Percentiles rank a stretch among this genome's conserved stretches.
Conservation (phyloP, 2,329 filamentous ascomycete species). For the Mycosphaerelloides madeirae region DNA sequence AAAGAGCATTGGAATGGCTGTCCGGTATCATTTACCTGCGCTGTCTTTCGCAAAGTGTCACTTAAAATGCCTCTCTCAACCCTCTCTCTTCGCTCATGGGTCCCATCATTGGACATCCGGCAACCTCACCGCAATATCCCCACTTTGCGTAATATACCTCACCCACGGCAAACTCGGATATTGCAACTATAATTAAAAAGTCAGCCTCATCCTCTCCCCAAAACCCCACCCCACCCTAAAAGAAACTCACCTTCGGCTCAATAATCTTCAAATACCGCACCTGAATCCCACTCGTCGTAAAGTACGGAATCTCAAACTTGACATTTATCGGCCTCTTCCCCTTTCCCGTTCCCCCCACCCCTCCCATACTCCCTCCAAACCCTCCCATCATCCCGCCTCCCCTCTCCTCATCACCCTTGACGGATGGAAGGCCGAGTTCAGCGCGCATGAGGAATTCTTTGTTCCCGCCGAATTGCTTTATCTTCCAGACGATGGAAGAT, state of each 20-base stretch:
- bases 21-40: background rate
- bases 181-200: slow-evolving; percentile 66
- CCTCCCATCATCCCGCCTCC: slow-evolving; percentile 96
- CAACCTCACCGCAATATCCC: slow-evolving; percentile 89
- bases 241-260: slow-evolving; percentile 82
- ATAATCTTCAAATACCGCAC: slow-evolving; percentile 99
- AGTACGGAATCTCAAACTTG: slow-evolving; percentile 99
- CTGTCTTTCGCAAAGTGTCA: background rate
- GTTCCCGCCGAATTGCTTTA: slow-evolving; percentile 97
- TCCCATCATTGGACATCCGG: slow-evolving; percentile 62
- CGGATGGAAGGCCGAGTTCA: slow-evolving; percentile 87
- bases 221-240: background rate
- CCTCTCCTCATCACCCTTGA: slow-evolving; percentile 83
- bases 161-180: slow-evolving; percentile 98
- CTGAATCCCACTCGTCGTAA: slow-evolving; percentile 98
- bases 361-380: slow-evolving; percentile 95
- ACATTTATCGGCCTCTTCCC: slow-evolving; percentile 95
- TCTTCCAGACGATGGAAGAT: slow-evolving; percentile 98
- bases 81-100: background rate
- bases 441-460: slow-evolving; percentile 99
- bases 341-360: slow-evolving; percentile 86
- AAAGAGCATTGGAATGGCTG: too few species aligned
- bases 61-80: background rate
- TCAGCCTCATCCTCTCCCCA: slow-evolving; percentile 2
- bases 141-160: slow-evolving; percentile 95